Conservation (phyloP, 345 rosid species). For the Bruguiera sexangula region DNA sequence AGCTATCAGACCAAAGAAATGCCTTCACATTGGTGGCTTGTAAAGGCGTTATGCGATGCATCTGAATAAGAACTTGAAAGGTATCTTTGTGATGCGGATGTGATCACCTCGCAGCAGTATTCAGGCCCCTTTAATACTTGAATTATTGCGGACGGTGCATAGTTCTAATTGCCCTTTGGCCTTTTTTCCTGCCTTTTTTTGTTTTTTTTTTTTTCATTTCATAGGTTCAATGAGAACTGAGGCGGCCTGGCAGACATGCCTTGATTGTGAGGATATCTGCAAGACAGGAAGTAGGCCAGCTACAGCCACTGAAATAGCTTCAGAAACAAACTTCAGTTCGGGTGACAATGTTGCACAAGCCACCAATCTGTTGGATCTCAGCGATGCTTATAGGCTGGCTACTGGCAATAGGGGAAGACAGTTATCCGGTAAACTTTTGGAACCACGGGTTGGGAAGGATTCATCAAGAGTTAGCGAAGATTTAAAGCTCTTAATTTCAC, state of each 20-base stretch:
- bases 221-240: constrained; percentile 39
- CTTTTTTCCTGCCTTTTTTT: not conserved
- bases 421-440: constrained; percentile 51
- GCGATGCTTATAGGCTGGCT: constrained; percentile 79
- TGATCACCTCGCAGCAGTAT: not conserved
- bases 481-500: constrained; percentile 62
- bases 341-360: constrained; percentile 35
- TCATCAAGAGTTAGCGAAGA: constrained; percentile 73
- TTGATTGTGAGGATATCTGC: constrained; percentile 25
- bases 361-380: constrained; percentile 54
- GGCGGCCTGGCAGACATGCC: constrained; percentile 26
- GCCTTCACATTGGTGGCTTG: not conserved
- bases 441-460: constrained; percentile 66
- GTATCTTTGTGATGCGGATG: not conserved
- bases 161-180: not conserved
- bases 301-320: constrained; percentile 28
- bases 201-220: not conserved
- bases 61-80: not conserved
- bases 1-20: not conserved
- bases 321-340: constrained; percentile 38
- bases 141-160: not conserved
- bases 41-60: not conserved
- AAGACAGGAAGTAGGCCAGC: constrained; percentile 17
- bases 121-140: not conserved
- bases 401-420: constrained; percentile 58